A percentile compares a stretch with the other conserved stretches of the same genome.
Evolutionary conservation across 805 yeast species (phyloP).

Genomic region (Myxozyma udenii): DNA sequence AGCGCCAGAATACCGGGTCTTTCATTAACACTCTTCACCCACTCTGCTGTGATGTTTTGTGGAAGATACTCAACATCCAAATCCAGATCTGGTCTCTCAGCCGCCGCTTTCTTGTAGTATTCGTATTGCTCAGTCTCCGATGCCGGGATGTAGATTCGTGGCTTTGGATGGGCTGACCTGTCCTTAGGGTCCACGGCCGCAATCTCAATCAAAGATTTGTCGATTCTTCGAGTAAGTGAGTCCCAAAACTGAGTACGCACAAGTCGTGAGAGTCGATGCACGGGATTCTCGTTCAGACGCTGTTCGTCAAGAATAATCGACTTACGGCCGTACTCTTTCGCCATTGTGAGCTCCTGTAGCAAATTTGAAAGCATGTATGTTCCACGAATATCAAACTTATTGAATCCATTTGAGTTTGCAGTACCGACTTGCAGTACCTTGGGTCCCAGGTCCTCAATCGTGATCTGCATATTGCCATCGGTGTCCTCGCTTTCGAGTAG

Average conservation of each 20-base stretch:
- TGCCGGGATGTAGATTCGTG: slow-evolving; percentile 75
- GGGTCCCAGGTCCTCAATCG: slow-evolving; percentile 81
- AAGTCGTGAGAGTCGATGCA: slow-evolving; percentile 66
- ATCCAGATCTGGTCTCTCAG: slow-evolving; percentile 51
- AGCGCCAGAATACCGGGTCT: slow-evolving; percentile 84
- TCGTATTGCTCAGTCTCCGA: slow-evolving; percentile 68
- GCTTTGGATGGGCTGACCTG: slow-evolving; percentile 57
- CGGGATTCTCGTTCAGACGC: slow-evolving; percentile 83
- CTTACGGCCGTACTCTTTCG: slow-evolving; percentile 72
- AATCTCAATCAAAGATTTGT: slow-evolving; percentile 55
- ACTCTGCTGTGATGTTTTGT: slow-evolving; percentile 67
- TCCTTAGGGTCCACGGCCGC: slow-evolving; percentile 81
- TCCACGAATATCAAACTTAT: slow-evolving; percentile 71
- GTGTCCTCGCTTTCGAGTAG: slow-evolving; percentile 78
- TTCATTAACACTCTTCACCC: slow-evolving; percentile 68
- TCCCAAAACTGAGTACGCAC: slow-evolving; percentile 80
- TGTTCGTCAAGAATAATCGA: slow-evolving; percentile 79
- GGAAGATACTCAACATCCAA: slow-evolving; percentile 80
- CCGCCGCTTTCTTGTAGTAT: slow-evolving; percentile 57
- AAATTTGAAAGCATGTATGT: slow-evolving; percentile 85
- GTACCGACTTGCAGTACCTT: slow-evolving; percentile 79
- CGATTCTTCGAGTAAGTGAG: slow-evolving; percentile 67
- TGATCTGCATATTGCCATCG: slow-evolving; percentile 77
- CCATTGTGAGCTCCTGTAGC: slow-evolving; percentile 83
- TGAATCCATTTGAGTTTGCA: slow-evolving; percentile 77